Percentiles rank a stretch among this genome's conserved stretches.
Evolutionary conservation across 2,329 filamentous ascomycete genomes (phyloP).

Genomic region (Aureobasidium lini): DNA sequence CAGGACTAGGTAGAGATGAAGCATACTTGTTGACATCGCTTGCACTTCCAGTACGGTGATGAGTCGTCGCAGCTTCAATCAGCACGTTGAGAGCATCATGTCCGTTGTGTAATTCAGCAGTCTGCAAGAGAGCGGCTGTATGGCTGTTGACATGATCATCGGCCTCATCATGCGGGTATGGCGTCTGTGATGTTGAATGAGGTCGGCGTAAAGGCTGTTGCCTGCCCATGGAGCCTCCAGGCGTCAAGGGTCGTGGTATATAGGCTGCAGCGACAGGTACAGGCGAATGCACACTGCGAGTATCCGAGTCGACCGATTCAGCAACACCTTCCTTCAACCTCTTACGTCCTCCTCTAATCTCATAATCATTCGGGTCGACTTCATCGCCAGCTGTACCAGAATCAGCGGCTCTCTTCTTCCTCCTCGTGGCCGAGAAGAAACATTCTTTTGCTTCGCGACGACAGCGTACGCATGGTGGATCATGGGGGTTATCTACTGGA

Average conservation of each 20-base stretch:
- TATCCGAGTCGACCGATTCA: slow-evolving; percentile 23
- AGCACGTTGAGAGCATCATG: slow-evolving; percentile 89
- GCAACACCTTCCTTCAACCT: slow-evolving; percentile 46
- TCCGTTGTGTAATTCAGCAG: slow-evolving; percentile 72
- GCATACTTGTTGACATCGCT: background rate
- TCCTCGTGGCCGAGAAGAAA: slow-evolving; percentile 88
- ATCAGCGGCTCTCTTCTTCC: slow-evolving; percentile 72
- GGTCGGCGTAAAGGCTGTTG: slow-evolving; percentile 60
- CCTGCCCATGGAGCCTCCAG: slow-evolving; percentile 59
- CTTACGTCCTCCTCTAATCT: slow-evolving; percentile 66
- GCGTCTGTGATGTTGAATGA: slow-evolving; percentile 20
- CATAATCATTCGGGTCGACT: slow-evolving; percentile 50
- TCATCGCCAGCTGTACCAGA: slow-evolving; percentile 38
- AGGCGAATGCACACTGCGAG: background rate
- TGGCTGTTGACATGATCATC: slow-evolving; percentile 53
- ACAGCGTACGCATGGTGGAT: slow-evolving; percentile 89
- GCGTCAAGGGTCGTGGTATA: slow-evolving; percentile 49
- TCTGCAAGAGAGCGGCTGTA: slow-evolving; percentile 52
- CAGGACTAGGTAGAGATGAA: slow-evolving; percentile 1
- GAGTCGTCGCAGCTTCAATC: slow-evolving; percentile 66
- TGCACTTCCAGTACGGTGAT: slow-evolving; percentile 40
- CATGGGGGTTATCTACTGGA: slow-evolving; percentile 85
- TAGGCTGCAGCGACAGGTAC: background rate
- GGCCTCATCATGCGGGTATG: slow-evolving; percentile 37
- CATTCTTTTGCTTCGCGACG: slow-evolving; percentile 93